Base-by-base conservation (phyloP, 2,329 filamentous ascomycete species). In the Colletotrichum destructivum region DNA sequence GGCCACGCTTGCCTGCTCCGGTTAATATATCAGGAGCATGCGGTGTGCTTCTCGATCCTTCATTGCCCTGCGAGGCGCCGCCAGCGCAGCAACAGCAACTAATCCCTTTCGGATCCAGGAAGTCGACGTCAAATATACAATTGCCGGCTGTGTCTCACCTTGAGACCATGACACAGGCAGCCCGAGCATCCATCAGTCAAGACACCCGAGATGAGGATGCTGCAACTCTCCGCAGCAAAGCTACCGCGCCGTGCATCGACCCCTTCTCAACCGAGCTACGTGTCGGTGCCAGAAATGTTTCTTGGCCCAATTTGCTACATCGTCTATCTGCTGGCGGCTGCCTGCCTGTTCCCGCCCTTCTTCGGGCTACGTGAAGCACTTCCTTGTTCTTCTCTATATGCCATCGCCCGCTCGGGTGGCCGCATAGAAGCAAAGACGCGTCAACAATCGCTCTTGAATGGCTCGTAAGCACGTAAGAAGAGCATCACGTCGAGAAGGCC, bases 271-370 rank as follows among this genome's bases (percentile, higher is more conserved):
- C 11, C 40, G 26, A 61, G 59, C 54, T 64, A 72, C 66, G 54
- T 69, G 69, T 69, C 52, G 46, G n/a, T 21, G 21, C 18, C 47
- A 55, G 44, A 64, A 12, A 35, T 35, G 8, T 23, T 21, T n/a
- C 69, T 69, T 72, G 69, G 65, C 65, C 31, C 9, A 54, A 44
- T 64, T 56, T 69, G 65, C 69, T 65, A 72, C 69, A 63, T 72
- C 65, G 64, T 49, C 65, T 69, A 31, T 38, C 40, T 35, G 26
- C 60, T 15, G 38, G 42, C 66, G 59, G 47, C 26, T 23, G 35
- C 40, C 40, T 49, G 54, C 60, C 51, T 69, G 18, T n/a, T 21
- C 23, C 23, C 18, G 52, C 26, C 26, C 65, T 60, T 52, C 13
- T 59, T 63, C 49, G 35, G 46, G 51, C 31, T 59, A 69, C 49